Evolutionary conservation across 2,329 filamentous ascomycete genomes (phyloP).

Genomic region (Xylariaceae sp.): DNA sequence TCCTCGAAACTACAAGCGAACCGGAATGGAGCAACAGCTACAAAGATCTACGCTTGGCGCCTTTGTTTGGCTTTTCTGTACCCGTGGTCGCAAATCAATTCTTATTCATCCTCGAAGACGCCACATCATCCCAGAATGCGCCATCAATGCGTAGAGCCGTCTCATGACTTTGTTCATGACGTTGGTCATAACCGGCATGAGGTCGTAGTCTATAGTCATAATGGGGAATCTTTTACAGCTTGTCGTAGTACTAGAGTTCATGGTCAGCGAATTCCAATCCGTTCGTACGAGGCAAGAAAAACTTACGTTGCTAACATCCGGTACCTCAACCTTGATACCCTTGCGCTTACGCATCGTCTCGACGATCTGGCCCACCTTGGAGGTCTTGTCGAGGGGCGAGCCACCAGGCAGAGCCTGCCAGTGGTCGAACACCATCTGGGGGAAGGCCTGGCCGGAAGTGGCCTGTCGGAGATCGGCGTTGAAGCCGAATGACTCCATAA

Average conservation of each 20-base stretch:
- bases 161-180: slow-evolving; percentile 41
- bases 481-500: slow-evolving; percentile 99
- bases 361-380: slow-evolving; percentile 80
- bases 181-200: slow-evolving; percentile 42
- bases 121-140: slow-evolving; percentile 26
- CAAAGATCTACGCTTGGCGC: slow-evolving; percentile 28
- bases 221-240: slow-evolving; percentile 68
- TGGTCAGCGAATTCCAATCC: slow-evolving; percentile 37
- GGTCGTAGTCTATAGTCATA: slow-evolving; percentile 44
- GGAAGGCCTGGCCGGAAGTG: slow-evolving; percentile 98
- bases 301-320: slow-evolving; percentile 93
- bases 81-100: slow-evolving; percentile 32
- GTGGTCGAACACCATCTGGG: slow-evolving; percentile 97
- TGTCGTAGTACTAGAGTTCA: slow-evolving; percentile 84
- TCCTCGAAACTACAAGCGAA: slow-evolving; percentile 31
- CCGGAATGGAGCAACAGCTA: slow-evolving; percentile 29
- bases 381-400: slow-evolving; percentile 76
- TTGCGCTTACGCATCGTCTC: slow-evolving; percentile 95
- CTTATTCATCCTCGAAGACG: slow-evolving; percentile 27
- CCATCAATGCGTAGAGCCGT: slow-evolving; percentile 34
- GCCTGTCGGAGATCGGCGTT: slow-evolving; percentile 90
- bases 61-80: slow-evolving; percentile 34
- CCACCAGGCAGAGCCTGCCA: slow-evolving; percentile 96
- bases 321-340: slow-evolving; percentile 96
- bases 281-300: neutral